These are phyloP conservation scores for Sphagnum tenellum DNA, from an alignment of 225 moss, liverwort and hornwort genomes.

Conservation along the genomic window DNA sequence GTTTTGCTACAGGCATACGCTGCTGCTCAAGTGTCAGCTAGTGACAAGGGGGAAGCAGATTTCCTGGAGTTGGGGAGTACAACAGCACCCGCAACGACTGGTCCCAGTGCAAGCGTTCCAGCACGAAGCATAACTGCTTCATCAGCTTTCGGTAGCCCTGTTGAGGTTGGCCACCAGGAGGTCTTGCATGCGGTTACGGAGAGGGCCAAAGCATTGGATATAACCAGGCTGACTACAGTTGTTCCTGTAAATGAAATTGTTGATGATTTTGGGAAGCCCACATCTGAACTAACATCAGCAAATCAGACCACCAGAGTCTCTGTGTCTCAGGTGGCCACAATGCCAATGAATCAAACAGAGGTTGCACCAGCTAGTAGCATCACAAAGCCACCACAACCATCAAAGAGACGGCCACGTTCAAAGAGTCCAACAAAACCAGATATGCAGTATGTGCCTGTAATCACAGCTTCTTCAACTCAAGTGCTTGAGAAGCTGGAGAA, in stretches of 20 bases:
- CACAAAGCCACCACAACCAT: constrained; percentile 35
- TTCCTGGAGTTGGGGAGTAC: no score
- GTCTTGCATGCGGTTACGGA: constrained; percentile 13
- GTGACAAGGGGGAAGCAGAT: no score
- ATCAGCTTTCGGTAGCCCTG: constrained; percentile 26
- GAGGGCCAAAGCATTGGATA: constrained; percentile 31
- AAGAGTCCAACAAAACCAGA: constrained; percentile 62
- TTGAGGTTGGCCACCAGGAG: constrained; percentile 29
- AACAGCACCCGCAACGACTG: constrained; percentile 1
- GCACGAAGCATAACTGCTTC: constrained; percentile 38
- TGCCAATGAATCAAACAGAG: constrained; percentile 5
- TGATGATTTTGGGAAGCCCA: no score
- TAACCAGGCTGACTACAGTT: constrained; percentile 25
- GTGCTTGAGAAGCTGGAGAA: constrained; percentile 20
- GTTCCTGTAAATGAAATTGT: constrained; percentile 22
- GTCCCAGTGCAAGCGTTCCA: constrained; percentile 36
- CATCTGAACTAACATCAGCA: no score
- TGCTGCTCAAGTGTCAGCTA: no score
- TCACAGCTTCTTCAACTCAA: constrained; percentile 8
- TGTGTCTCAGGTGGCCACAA: background rate
- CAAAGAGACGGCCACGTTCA: constrained; percentile 63
- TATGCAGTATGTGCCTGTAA: constrained; percentile 29
- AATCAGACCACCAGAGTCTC: no score
- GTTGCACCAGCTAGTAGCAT: constrained; percentile 19
- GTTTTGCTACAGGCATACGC: constrained; percentile 12